Evolutionary conservation across 139 green algal genomes (phyloP), one percentile per base, ranked within the genome.

Genomic region (Chlorella sp.): DNA sequence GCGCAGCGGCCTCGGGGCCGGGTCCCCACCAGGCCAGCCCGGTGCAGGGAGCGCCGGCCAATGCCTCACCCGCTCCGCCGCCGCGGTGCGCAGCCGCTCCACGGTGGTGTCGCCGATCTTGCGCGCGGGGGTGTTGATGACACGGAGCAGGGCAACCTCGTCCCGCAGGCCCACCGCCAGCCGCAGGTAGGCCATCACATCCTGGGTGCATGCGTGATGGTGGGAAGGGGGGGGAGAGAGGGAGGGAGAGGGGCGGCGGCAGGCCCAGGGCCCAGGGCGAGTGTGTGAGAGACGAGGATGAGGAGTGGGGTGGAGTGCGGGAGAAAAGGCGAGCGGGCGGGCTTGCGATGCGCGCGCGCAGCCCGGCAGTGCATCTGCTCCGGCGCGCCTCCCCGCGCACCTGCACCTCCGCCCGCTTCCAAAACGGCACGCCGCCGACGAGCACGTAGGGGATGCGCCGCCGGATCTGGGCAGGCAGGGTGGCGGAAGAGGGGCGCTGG

Each of bases 181-280:
- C 7, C 80, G 76, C 58, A 93, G 65, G 78, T 92, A 94, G 8
- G 82, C 79, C 55, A 93, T 59, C 14, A 86, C 38, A 64, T 93
- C 87, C 61, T 75, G 69, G 11, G 12, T 31, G 42, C n/a, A n/a
- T n/a, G n/a, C n/a, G n/a, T n/a, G n/a, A n/a, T 15, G 15, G 9
- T 23, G 25, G 17, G 9, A 19, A 48, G 63, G 41, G 23, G n/a
- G 48, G 7, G 45, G 29, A 25, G 45, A 6, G 2, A 73, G 7
- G 31, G 21, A 36, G 12, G 9, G n/a, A 29, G 19, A 15, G 14
- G 21, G 15, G 61, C 17, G n/a, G n/a, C n/a, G 9, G 15, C 21
- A 33, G 8, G 36, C 9, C 8, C 36, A 8, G 7, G 61, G 36
- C 2, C 19, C 8, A 31, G 36, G 61, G 14, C 11, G 38, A 9